Conservation (phyloP, 176 grass and related monocot species). For the Oropetium thomaeum region DNA sequence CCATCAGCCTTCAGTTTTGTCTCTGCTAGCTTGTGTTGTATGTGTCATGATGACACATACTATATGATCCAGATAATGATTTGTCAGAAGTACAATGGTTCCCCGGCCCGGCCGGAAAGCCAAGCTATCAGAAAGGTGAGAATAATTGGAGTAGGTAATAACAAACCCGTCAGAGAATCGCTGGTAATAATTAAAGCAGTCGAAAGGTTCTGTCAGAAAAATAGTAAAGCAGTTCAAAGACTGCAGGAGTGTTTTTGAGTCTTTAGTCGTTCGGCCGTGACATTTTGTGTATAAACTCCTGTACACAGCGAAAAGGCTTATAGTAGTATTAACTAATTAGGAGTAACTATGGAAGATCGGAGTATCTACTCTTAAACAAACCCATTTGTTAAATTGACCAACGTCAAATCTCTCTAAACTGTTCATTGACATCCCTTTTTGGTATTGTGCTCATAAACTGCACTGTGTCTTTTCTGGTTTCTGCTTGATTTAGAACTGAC, state of each 20-base stretch:
- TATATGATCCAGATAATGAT: background rate
- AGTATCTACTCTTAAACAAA: no score
- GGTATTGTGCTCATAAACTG: no score
- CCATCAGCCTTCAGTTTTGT: constrained; percentile 35
- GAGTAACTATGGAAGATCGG: no score
- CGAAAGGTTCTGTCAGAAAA: no score
- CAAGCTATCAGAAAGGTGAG: constrained; percentile 18
- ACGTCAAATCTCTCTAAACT: background rate
- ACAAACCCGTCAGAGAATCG: background rate
- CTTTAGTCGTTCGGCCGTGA: background rate
- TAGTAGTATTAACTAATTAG: no score
- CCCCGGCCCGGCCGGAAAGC: constrained; percentile 8
- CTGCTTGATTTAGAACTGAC: background rate
- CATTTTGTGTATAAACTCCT: background rate
- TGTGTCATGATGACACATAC: no score
- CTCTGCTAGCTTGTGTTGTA: background rate
- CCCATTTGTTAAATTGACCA: background rate
- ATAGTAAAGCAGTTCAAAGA: no score
- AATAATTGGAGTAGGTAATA: constrained; percentile 5
- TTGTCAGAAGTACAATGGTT: constrained; percentile 21
- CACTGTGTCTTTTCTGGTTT: background rate
- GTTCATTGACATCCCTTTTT: background rate
- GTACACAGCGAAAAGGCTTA: background rate
- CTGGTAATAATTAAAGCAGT: background rate
- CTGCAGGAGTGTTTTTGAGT: background rate